phyloP scores from a whole-genome alignment of 1,284 basidiomycete species.

The Exobasidium cylindrosporum region DNA sequence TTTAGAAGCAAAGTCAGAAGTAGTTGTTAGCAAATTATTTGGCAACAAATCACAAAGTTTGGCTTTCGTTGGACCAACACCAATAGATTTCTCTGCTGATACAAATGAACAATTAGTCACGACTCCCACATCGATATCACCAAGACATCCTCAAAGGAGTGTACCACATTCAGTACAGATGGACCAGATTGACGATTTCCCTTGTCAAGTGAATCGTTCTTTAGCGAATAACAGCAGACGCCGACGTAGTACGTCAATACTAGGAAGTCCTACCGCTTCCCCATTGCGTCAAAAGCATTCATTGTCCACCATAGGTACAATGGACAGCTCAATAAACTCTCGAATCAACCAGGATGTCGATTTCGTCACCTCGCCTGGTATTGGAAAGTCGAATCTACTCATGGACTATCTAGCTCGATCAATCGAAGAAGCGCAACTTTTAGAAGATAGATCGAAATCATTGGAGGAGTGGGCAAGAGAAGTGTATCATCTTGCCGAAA shows the following conservation, averaged over 20 bases:
- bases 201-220: no score
- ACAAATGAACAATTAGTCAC: no score
- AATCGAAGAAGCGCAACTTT: not conserved
- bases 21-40: not conserved
- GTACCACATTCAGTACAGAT: no score
- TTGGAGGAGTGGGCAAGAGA: slow-evolving; percentile 2
- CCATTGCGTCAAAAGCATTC: not conserved
- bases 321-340: not conserved
- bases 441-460: not conserved
- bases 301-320: not conserved
- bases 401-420: not conserved
- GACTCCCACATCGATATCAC: no score
- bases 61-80: not conserved
- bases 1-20: not conserved
- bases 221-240: not conserved
- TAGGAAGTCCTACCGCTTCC: not conserved
- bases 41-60: not conserved
- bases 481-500: not conserved
- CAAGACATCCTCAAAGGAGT: no score
- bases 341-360: not conserved
- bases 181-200: no score
- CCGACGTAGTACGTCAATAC: not conserved
- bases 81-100: no score
- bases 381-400: not conserved
- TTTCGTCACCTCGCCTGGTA: not conserved